Evolutionary conservation across 805 yeast genomes (phyloP), one percentile per base, ranked within the genome.

Genomic region (Candida sithepensis): DNA sequence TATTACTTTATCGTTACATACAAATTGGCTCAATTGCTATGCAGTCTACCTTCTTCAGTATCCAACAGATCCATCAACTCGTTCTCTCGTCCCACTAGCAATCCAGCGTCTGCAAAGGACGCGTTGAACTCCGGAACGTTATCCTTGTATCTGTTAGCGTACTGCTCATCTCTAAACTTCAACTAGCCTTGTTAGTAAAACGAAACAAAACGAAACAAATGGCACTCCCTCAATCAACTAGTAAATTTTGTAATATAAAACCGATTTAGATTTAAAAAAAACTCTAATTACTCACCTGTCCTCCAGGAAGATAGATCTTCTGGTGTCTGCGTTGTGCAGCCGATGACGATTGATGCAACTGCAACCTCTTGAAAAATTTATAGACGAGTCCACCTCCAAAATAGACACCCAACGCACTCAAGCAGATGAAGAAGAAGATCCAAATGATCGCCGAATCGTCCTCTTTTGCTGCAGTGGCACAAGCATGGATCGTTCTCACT

Each of bases 401-500:
- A 42, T 69, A 74, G 14, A 73, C 78, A 2, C 64, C 63, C 4
- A 70, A 52, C 1, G 75, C 77, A 26, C 73, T 67, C 6, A 68
- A 52, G 21, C 72, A 52, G 9, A 84, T 82, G 38, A 80, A 68
- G 16, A 79, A 51, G 53, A 85, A 83, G 42, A 85, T 81, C 71
- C 87, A 79, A 44, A 85, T 74, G 3, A 84, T 81, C 16, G 84
- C 82, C 46, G 78, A 65, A 50, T 85, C 81, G 58, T 83, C 84
- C 12, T 75, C 78, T 55, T 81, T 77, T 44, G 83, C 81, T 9
- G 87, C 81, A 1, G 90, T 84, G 0, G 96, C 88, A 65, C 97
- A 89, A 0, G 96, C 96, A 66, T 84, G 85, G 39, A 87, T 81
- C 3, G 96, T 86, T 54, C 89, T 69, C 28, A 88, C 89, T 60